Evolutionary conservation across 345 rosid species (phyloP), one percentile per base, ranked within the genome.

Genomic region (Gossypium anomalum): DNA sequence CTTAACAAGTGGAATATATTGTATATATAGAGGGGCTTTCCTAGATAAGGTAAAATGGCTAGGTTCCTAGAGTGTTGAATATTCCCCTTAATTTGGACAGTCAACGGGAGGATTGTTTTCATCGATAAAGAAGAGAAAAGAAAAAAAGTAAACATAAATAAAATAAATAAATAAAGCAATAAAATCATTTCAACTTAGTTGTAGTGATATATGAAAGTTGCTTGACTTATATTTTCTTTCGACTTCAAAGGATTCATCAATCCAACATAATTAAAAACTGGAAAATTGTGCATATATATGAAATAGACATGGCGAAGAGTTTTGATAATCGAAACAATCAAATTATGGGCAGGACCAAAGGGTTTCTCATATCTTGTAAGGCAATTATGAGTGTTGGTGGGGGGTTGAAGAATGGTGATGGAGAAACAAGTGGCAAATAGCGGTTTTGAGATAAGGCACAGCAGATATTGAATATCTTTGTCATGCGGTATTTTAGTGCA

Each of bases 361-460:
- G 7, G 41, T 34, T 34, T 34, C 41, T 34, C 7, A 34, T 34
- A 34, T 34, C 41, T 5, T 34, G 41, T 5, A 34, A 34, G 41
- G 55, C 47, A n/a, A 52, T 55, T 57, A 55, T 29, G 12, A 51
- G 2, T 67, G 38, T 63, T 72, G 79, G 87, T 83, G 87, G 85
- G 65, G 27, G 56, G 79, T 83, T 86, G 87, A 77, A 78, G 75
- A 80, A 83, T 57, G 77, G 71, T 75, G 89, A 84, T 58, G 76
- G 78, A 72, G 82, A 83, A 76, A 77, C 73, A 74, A 57, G 76
- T 72, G 81, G 80, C 47, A 77, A 79, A 78, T 70, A n/a, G 38
- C 9, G n/a, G 76, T 43, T 75, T 78, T 60, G 69, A 80, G 88
- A 86, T 86, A 78, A 85, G 82, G 76, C 77, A 74, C 55, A 79